phyloP scores from a whole-genome alignment of 495 filamentous ascomycete species.

The Talaromyces trachyspermus region DNA sequence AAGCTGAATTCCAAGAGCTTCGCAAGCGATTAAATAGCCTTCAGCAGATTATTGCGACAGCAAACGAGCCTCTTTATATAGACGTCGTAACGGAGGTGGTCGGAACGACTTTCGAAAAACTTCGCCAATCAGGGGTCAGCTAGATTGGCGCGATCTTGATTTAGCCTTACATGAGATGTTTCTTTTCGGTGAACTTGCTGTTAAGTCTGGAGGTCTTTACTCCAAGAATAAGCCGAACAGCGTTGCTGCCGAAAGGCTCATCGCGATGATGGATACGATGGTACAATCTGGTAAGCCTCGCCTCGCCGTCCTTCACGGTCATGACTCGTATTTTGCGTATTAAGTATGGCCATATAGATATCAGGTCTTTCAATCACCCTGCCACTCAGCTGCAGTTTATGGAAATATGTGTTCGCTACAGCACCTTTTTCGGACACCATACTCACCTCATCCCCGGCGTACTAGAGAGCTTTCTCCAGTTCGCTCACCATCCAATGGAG shows the following conservation, averaged over 20 bases:
- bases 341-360: slow-evolving; percentile 43
- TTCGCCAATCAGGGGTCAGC: slow-evolving; percentile 61
- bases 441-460: slow-evolving; percentile 70
- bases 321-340: not conserved
- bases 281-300: slow-evolving; percentile 70
- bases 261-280: slow-evolving; percentile 90
- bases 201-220: slow-evolving; percentile 76
- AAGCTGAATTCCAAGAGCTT: slow-evolving; percentile 96
- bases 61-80: slow-evolving; percentile 79
- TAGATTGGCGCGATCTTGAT: slow-evolving; percentile 94
- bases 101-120: slow-evolving; percentile 67
- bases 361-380: slow-evolving; percentile 79
- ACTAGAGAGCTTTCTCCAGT: slow-evolving; percentile 84
- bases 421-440: slow-evolving; percentile 83
- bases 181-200: slow-evolving; percentile 86
- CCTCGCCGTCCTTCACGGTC: not conserved
- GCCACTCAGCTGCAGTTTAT: slow-evolving; percentile 92
- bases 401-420: slow-evolving; percentile 94
- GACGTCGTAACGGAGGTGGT: slow-evolving; percentile 79
- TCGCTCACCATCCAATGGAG: slow-evolving; percentile 79
- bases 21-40: slow-evolving; percentile 79
- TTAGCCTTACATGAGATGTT: slow-evolving; percentile 95
- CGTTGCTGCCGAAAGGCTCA: slow-evolving; percentile 65
- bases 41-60: slow-evolving; percentile 81
- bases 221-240: slow-evolving; percentile 71